A percentile compares a stretch with the other conserved stretches of the same genome.
Evolutionary conservation across 345 rosid species (phyloP).

Genomic region (Eucalyptus marginata): DNA sequence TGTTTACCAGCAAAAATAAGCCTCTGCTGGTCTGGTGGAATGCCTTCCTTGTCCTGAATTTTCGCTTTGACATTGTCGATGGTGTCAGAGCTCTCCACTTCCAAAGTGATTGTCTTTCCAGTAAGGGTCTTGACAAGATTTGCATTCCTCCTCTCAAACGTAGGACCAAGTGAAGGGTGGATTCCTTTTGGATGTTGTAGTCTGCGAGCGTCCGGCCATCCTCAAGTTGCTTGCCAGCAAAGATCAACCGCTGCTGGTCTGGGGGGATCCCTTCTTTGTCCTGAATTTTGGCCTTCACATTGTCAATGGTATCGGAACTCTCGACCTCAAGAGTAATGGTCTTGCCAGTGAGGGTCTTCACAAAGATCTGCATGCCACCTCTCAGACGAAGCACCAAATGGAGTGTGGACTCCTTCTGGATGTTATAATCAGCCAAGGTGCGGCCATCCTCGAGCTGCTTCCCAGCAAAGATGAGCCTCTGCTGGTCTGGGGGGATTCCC

Average conservation of each 20-base stretch:
- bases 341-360: slow-evolving; percentile 11
- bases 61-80: slow-evolving; percentile 4
- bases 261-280: slow-evolving; percentile 7
- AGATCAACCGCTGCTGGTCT: slow-evolving; percentile 5
- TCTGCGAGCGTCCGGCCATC: neutral
- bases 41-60: slow-evolving; percentile 10
- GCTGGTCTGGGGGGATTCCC: slow-evolving; percentile 12
- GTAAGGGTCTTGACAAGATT: slow-evolving; percentile 12
- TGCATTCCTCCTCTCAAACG: slow-evolving; percentile 20
- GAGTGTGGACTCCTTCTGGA: slow-evolving; percentile 16
- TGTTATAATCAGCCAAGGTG: slow-evolving; percentile 11
- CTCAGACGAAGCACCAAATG: slow-evolving; percentile 11
- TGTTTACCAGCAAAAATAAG: slow-evolving; percentile 7
- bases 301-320: slow-evolving; percentile 5
- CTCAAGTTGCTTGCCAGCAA: slow-evolving; percentile 4
- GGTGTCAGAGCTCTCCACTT: slow-evolving; percentile 10
- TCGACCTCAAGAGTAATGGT: slow-evolving; percentile 5
- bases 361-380: slow-evolving; percentile 19
- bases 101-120: slow-evolving; percentile 9
- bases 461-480: slow-evolving; percentile 5
- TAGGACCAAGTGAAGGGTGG: slow-evolving; percentile 7
- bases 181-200: slow-evolving; percentile 8
- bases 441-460: slow-evolving; percentile 17
- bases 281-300: slow-evolving; percentile 8
- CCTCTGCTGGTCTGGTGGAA: slow-evolving; percentile 4